Evolutionary conservation across 2,329 filamentous ascomycete genomes (phyloP).

Genomic region (Chrysoporthe puriensis): DNA sequence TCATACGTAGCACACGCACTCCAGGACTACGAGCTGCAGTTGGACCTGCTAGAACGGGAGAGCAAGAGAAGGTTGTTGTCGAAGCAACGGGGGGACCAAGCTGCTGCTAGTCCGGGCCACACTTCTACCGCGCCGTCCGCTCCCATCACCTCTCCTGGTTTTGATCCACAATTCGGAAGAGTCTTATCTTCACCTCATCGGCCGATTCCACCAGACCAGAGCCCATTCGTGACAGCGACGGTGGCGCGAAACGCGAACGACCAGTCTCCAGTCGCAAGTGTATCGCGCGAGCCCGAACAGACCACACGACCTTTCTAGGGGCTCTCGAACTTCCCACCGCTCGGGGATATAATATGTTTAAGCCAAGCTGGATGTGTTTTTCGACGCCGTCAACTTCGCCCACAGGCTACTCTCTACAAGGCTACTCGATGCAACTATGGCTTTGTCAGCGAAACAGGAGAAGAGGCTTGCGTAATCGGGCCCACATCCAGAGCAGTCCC

Average conservation of each 20-base stretch:
- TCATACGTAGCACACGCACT: neutral
- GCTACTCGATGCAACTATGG: neutral
- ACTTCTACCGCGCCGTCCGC: neutral
- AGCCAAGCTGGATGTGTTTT: neutral
- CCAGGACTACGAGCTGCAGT: neutral
- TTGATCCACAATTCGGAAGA: neutral
- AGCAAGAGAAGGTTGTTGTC: neutral
- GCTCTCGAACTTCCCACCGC: neutral
- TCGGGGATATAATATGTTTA: neutral
- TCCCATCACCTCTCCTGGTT: neutral
- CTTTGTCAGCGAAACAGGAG: neutral
- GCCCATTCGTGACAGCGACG: neutral
- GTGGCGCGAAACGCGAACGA: neutral
- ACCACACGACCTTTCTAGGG: neutral
- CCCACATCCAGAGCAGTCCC: neutral
- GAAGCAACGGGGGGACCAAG: neutral
- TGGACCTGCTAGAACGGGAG: constrained; percentile 1
- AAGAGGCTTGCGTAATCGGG: neutral
- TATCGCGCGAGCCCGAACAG: neutral
- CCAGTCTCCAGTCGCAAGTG: neutral
- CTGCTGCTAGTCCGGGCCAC: neutral
- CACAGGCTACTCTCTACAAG: neutral
- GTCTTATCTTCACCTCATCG: neutral
- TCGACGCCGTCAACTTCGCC: neutral
- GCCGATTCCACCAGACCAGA: neutral